Evolutionary conservation across 1,284 basidiomycete genomes (phyloP).

Genomic region (Takashimella tepidaria): DNA sequence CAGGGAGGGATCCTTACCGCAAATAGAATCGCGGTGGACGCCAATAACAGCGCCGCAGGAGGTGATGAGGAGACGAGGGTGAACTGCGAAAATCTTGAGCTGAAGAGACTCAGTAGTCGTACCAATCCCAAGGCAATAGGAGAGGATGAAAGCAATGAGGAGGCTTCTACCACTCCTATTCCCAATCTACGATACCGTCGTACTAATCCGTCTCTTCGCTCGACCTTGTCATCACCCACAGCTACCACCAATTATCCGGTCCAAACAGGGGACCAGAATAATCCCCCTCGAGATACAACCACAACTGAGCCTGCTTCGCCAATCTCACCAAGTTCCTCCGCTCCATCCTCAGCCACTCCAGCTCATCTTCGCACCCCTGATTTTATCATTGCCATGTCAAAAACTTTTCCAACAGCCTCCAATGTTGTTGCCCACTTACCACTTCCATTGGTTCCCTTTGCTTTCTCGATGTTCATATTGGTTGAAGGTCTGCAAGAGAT

Average conservation of each 20-base stretch:
- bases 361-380: slow-evolving; percentile 1
- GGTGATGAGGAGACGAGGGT: background rate
- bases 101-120: background rate
- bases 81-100: background rate
- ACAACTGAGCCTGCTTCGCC: background rate
- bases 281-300: background rate
- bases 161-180: background rate
- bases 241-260: background rate
- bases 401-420: slow-evolving; percentile 70
- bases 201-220: background rate
- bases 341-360: slow-evolving; percentile 1
- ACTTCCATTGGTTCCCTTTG: slow-evolving; percentile 69
- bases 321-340: background rate
- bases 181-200: background rate
- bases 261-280: background rate
- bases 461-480: slow-evolving; percentile 92
- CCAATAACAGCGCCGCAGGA: slow-evolving; percentile 3
- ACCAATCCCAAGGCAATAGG: background rate
- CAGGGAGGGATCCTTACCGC: background rate
- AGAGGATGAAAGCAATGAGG: background rate
- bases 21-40: slow-evolving; percentile 2
- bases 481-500: slow-evolving; percentile 76
- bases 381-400: slow-evolving; percentile 19
- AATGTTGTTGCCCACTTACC: slow-evolving; percentile 57
- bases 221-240: background rate